Evolutionary conservation across 2,329 filamentous ascomycete species (phyloP).

Genomic region (Albophoma yamanashiensis): DNA sequence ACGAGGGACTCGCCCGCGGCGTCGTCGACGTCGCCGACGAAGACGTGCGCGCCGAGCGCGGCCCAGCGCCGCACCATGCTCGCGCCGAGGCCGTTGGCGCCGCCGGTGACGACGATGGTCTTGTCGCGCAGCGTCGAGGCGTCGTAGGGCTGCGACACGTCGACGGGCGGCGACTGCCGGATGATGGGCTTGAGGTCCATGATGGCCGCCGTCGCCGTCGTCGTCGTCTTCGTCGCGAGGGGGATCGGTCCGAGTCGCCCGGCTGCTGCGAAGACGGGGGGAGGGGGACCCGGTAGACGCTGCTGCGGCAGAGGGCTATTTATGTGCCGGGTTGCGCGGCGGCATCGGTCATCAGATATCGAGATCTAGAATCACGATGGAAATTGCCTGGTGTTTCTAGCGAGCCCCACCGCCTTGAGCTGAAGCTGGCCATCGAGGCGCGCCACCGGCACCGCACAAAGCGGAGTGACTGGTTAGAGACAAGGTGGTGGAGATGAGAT

Average conservation of each 20-base stretch:
- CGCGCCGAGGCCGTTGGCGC: conserved; percentile 49
- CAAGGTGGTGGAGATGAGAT: neutral
- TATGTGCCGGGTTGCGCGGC: neutral
- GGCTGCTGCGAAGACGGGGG: neutral
- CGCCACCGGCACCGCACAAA: neutral
- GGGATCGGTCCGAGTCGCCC: neutral
- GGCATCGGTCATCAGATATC: neutral
- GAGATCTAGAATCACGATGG: neutral
- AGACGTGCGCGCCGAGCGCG: conserved; percentile 43
- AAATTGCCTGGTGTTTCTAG: neutral
- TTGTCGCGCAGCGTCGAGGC: conserved; percentile 36
- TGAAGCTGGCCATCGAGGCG: neutral
- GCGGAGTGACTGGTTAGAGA: neutral
- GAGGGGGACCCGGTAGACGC: neutral
- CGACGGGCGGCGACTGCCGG: conserved; percentile 31
- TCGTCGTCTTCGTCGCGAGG: neutral
- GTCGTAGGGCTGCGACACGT: conserved; percentile 32
- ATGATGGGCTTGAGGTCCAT: conserved; percentile 12
- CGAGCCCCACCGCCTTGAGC: neutral
- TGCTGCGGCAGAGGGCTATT: neutral
- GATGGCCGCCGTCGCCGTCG: no score
- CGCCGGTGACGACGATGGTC: conserved; percentile 53
- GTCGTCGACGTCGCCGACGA: conserved; percentile 53
- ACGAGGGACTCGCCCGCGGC: conserved; percentile 42
- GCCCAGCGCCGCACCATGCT: conserved; percentile 45